Conservation (phyloP, 371 early-diverging fungal genomes). For the Haplosporangium sp. region DNA sequence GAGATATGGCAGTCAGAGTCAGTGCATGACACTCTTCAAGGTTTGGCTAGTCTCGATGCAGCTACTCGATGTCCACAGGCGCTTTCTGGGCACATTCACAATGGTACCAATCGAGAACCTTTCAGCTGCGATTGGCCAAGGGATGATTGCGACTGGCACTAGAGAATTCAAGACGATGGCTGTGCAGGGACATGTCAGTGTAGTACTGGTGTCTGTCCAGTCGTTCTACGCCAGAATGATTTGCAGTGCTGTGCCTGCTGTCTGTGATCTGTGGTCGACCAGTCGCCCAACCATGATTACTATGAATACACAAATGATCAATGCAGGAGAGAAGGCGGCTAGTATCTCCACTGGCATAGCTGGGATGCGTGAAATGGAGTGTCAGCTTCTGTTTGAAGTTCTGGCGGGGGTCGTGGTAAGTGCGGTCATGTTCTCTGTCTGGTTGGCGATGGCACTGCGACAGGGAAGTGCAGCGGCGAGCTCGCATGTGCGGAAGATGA, state of each 20-base stretch:
- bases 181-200: neutral
- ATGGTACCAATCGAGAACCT: neutral
- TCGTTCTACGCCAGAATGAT: slow-evolving; percentile 31
- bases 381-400: slow-evolving; percentile 35
- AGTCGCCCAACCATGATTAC: neutral
- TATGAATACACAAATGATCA: neutral
- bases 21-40: slow-evolving; percentile 30
- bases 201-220: slow-evolving; percentile 5
- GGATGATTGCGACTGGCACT: too few species aligned
- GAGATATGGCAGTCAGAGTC: slow-evolving; percentile 21
- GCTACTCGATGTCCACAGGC: slow-evolving; percentile 43
- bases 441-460: slow-evolving; percentile 30
- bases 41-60: slow-evolving; percentile 41
- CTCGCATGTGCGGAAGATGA: slow-evolving; percentile 5
- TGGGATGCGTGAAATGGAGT: slow-evolving; percentile 50
- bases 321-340: neutral
- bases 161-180: neutral
- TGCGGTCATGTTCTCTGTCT: slow-evolving; percentile 25
- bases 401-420: slow-evolving; percentile 30
- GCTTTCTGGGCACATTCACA: slow-evolving; percentile 11
- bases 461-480: slow-evolving; percentile 14
- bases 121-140: neutral
- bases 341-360: neutral
- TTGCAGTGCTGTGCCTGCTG: slow-evolving; percentile 17
- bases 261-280: slow-evolving; percentile 5